A percentile compares a stretch with the other conserved stretches of the same genome.
Conservation (phyloP, 2,329 filamentous ascomycete species). For the Phyllosticta capitalensis region DNA sequence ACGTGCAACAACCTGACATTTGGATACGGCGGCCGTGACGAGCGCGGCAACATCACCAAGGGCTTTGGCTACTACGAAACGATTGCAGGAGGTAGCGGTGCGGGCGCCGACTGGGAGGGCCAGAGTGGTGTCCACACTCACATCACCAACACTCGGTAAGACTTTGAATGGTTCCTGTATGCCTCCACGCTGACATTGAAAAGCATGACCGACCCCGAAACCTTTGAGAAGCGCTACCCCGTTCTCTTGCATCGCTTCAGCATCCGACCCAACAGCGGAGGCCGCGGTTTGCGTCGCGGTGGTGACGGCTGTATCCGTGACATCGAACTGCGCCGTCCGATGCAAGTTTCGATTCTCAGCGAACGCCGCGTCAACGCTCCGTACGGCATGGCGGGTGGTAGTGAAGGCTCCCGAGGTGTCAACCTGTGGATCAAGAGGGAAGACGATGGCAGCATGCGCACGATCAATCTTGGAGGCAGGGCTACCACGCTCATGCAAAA, state of each 20-base stretch:
- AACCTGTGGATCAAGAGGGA: conserved; percentile 36
- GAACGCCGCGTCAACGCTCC: conserved; percentile 62
- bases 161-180: not conserved
- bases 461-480: conserved; percentile 67
- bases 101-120: conserved; percentile 57
- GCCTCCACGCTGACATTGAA: not conserved
- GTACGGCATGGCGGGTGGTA: conserved; percentile 70
- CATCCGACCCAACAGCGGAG: conserved; percentile 51
- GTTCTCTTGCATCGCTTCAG: conserved; percentile 58
- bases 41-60: not conserved
- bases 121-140: conserved; percentile 58
- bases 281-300: conserved; percentile 34
- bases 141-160: conserved; percentile 59
- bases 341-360: conserved; percentile 64
- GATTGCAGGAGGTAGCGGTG: conserved; percentile 61
- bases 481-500: conserved; percentile 68
- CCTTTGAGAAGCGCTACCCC: conserved; percentile 62
- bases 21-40: conserved; percentile 15
- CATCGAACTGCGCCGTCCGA: conserved; percentile 62
- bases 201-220: conserved; percentile 62
- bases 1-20: conserved; percentile 20
- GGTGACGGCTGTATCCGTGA: conserved; percentile 37
- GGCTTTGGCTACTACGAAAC: conserved; percentile 66
- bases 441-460: conserved; percentile 44
- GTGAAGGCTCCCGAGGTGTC: conserved; percentile 60